A percentile compares a stretch with the other conserved stretches of the same genome.
phyloP scores from a whole-genome alignment of 2,329 filamentous ascomycete species.

The Diaporthe aspalathi region DNA sequence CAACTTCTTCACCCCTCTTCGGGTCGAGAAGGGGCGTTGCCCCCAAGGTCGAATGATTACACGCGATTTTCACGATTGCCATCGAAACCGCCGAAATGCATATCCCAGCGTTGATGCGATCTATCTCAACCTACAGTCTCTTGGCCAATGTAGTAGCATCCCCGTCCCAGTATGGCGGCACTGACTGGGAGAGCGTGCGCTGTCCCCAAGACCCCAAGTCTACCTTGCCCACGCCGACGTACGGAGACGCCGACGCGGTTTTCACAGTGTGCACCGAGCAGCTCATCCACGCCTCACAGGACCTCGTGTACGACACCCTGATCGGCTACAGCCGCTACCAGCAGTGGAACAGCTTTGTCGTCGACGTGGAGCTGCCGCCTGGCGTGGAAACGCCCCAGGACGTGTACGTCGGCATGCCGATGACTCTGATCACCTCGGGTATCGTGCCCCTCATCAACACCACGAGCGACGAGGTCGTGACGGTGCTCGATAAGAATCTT shows the following conservation, averaged over 20 bases:
- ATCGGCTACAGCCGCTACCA: constrained; percentile 45
- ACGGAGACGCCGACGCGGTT: constrained; percentile 41
- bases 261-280: constrained; percentile 45
- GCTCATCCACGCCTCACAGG: constrained; percentile 40
- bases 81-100: not conserved
- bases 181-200: constrained; percentile 38
- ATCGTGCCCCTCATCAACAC: constrained; percentile 43
- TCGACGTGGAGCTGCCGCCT: constrained; percentile 40
- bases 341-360: constrained; percentile 46
- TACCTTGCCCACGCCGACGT: constrained; percentile 41
- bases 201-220: constrained; percentile 35
- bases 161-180: not conserved
- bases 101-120: not conserved
- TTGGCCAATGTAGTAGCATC: not conserved
- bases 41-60: not conserved
- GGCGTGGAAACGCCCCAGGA: constrained; percentile 41
- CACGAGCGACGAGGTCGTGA: constrained; percentile 45
- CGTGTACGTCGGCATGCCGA: constrained; percentile 44
- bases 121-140: not conserved
- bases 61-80: not conserved
- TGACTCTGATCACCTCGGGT: constrained; percentile 44
- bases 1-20: not conserved
- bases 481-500: constrained; percentile 37
- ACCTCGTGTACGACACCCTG: constrained; percentile 41
- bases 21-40: not conserved